Conservation (phyloP, 257 asterid species). For the Leptodermis oblonga region DNA sequence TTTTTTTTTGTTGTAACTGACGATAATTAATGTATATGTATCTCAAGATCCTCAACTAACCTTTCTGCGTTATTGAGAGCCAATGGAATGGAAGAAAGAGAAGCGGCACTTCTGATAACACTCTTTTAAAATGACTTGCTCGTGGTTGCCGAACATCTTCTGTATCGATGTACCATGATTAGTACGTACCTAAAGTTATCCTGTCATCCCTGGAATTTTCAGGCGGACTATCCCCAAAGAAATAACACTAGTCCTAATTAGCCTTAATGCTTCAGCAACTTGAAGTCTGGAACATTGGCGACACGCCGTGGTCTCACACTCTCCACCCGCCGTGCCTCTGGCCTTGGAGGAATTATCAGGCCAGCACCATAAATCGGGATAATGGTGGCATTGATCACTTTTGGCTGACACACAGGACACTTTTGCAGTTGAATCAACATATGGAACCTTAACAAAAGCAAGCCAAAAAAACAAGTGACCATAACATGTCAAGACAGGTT, state of each 20-base stretch:
- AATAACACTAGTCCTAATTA: constrained; percentile 47
- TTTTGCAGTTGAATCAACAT: constrained; percentile 40
- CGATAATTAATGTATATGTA: constrained; percentile 47
- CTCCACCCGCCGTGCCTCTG: constrained; percentile 50
- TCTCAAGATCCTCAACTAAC: constrained; percentile 66
- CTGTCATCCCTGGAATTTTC: constrained; percentile 23
- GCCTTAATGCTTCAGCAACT: constrained; percentile 48
- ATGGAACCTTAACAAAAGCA: constrained; percentile 45
- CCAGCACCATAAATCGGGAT: constrained; percentile 42
- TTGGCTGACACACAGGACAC: constrained; percentile 57
- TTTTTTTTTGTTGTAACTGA: constrained; percentile 29
- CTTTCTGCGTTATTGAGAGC: constrained; percentile 66
- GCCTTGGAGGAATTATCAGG: constrained; percentile 45
- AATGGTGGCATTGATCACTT: constrained; percentile 39
- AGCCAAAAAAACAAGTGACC: constrained; percentile 58
- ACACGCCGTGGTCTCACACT: constrained; percentile 44
- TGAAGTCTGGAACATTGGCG: constrained; percentile 33
- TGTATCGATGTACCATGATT: constrained; percentile 32
- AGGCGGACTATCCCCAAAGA: constrained; percentile 31
- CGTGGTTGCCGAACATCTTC: constrained; percentile 34
- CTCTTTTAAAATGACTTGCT: constrained; percentile 62
- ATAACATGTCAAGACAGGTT: constrained; percentile 48
- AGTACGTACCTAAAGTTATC: constrained; percentile 17
- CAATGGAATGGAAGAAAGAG: constrained; percentile 66
- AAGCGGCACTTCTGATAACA: constrained; percentile 74